Percentiles rank a stretch among this genome's conserved stretches.
Evolutionary conservation across 169 alveolate species (phyloP).

Genomic region (Condylostoma magnum): DNA sequence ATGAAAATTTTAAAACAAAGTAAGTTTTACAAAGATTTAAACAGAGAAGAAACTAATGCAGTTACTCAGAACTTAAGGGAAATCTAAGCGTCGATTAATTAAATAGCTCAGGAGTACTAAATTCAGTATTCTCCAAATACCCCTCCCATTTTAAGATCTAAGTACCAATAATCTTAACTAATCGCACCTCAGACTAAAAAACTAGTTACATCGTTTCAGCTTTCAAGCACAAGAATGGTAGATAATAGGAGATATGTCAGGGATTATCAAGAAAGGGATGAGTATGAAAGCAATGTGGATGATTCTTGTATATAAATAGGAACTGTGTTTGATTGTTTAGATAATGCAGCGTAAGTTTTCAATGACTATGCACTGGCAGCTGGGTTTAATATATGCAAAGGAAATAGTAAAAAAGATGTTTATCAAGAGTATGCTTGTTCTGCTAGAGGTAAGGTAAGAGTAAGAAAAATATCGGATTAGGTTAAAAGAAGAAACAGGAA

Average conservation of each 20-base stretch:
- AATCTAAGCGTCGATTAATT: background rate
- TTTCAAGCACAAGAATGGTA: background rate
- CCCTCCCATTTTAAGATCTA: background rate
- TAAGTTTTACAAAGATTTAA: slow-evolving; percentile 4
- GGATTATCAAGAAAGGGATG: background rate
- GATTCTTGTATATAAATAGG: background rate
- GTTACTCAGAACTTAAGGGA: background rate
- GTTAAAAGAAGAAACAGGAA: slow-evolving; percentile 8
- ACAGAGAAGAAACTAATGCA: background rate
- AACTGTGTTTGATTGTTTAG: background rate
- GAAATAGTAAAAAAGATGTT: slow-evolving; percentile 25
- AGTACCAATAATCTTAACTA: background rate
- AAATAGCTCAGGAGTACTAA: slow-evolving; percentile 20
- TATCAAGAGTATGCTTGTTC: slow-evolving; percentile 30
- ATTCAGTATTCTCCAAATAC: background rate
- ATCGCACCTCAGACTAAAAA: background rate
- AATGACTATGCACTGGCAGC: slow-evolving; percentile 4
- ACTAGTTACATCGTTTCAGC: slow-evolving; percentile 4
- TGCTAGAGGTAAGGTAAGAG: slow-evolving; percentile 24
- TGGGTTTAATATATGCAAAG: slow-evolving; percentile 30
- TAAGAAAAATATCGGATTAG: slow-evolving; percentile 5
- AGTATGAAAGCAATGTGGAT: background rate
- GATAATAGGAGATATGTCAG: background rate
- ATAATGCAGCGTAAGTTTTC: slow-evolving; percentile 21
- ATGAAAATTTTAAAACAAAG: background rate